Evolutionary conservation across 768 basidiomycete species (phyloP).

Genomic region (Boletellus ananas): DNA sequence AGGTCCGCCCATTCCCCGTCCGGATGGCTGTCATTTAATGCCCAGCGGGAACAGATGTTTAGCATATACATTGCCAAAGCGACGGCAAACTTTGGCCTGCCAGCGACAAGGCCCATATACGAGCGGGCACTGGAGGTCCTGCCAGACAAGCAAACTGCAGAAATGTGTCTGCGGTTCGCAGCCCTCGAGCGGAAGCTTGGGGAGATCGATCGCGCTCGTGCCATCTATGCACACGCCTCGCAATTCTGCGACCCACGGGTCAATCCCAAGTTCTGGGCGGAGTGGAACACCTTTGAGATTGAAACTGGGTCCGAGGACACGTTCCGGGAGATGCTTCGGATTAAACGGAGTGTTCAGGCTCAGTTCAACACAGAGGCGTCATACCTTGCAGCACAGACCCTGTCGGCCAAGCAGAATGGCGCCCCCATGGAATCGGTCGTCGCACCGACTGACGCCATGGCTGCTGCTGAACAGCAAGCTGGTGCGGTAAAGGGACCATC

Average conservation of each 20-base stretch:
- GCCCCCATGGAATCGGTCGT: slow-evolving; percentile 43
- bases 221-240: slow-evolving; percentile 95
- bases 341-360: slow-evolving; percentile 97
- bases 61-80: slow-evolving; percentile 97
- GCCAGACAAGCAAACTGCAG: slow-evolving; percentile 90
- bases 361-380: slow-evolving; percentile 98
- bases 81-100: slow-evolving; percentile 90
- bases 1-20: slow-evolving; percentile 48
- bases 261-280: slow-evolving; percentile 89
- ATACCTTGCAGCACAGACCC: slow-evolving; percentile 87
- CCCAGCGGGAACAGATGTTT: slow-evolving; percentile 65
- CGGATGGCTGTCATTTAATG: not conserved
- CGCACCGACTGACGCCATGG: slow-evolving; percentile 74
- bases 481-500: slow-evolving; percentile 54
- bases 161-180: slow-evolving; percentile 97
- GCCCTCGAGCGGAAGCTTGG: slow-evolving; percentile 95
- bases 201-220: slow-evolving; percentile 96
- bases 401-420: slow-evolving; percentile 60
- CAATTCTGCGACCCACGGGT: slow-evolving; percentile 98
- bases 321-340: slow-evolving; percentile 91
- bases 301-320: slow-evolving; percentile 99
- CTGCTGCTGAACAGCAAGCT: slow-evolving; percentile 70
- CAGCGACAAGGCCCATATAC: slow-evolving; percentile 95
- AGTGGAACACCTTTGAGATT: slow-evolving; percentile 98
- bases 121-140: slow-evolving; percentile 91